phyloP scores from a whole-genome alignment of 257 asterid genomes.

The Henckelia pumila region DNA sequence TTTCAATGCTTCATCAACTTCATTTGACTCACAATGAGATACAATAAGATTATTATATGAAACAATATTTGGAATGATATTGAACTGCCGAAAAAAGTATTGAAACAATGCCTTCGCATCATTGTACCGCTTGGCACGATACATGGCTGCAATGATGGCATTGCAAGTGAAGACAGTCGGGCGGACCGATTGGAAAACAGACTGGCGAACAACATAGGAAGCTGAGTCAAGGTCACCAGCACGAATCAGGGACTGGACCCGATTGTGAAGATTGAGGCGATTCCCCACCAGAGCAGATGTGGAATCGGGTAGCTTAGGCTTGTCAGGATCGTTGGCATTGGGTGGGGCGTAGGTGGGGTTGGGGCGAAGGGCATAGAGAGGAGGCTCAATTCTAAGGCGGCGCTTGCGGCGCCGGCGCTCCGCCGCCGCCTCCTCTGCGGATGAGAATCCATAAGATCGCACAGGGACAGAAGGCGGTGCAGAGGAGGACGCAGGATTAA shows the following conservation, averaged over 20 bases:
- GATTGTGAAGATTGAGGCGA: slow-evolving; percentile 87
- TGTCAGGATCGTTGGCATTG: slow-evolving; percentile 29
- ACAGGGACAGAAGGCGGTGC: no score
- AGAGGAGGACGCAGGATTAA: slow-evolving; percentile 17
- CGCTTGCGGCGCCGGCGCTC: slow-evolving; percentile 90
- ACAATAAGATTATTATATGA: slow-evolving; percentile 64
- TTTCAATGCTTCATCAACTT: slow-evolving; percentile 63
- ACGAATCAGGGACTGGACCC: slow-evolving; percentile 85
- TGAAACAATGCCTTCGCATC: slow-evolving; percentile 75
- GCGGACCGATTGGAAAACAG: slow-evolving; percentile 64
- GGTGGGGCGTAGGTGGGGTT: slow-evolving; percentile 39
- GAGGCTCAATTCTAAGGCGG: slow-evolving; percentile 85
- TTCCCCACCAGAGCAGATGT: slow-evolving; percentile 73
- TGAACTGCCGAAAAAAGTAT: slow-evolving; percentile 71
- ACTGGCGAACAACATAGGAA: slow-evolving; percentile 67
- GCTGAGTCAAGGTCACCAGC: slow-evolving; percentile 85
- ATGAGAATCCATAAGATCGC: slow-evolving; percentile 59
- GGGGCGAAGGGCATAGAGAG: slow-evolving; percentile 67
- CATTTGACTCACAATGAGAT: slow-evolving; percentile 68
- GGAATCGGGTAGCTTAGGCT: slow-evolving; percentile 71
- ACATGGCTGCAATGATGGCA: slow-evolving; percentile 89
- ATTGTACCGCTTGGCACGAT: slow-evolving; percentile 54
- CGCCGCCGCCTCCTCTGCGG: slow-evolving; percentile 94
- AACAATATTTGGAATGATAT: slow-evolving; percentile 65
- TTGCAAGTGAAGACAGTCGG: slow-evolving; percentile 95